Conservation (phyloP, 2,329 filamentous ascomycete species). For the Iodosphaeria phyllophila region DNA sequence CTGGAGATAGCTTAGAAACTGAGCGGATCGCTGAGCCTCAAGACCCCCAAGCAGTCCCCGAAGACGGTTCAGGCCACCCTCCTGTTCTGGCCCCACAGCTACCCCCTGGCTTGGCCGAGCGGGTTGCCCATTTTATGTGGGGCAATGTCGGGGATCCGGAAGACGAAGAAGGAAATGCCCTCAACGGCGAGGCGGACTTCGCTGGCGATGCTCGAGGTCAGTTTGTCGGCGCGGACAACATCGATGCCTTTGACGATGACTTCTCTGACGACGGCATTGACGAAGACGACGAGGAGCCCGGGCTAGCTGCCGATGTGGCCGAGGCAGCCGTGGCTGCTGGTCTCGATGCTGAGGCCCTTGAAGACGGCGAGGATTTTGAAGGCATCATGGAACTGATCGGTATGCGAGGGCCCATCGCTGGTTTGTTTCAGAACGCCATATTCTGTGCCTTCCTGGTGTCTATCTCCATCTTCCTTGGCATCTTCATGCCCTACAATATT, state of each 20-base stretch:
- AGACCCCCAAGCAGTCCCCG: no score
- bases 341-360: slow-evolving; percentile 57
- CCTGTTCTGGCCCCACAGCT: slow-evolving; percentile 1
- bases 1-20: no score
- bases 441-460: slow-evolving; percentile 86
- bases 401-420: slow-evolving; percentile 82
- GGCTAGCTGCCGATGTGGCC: slow-evolving; percentile 32
- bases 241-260: no score
- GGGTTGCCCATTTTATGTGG: slow-evolving; percentile 43
- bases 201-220: slow-evolving; percentile 42
- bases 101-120: slow-evolving; percentile 13
- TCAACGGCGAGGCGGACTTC: no score
- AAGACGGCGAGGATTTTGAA: slow-evolving; percentile 86
- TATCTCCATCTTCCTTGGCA: slow-evolving; percentile 65
- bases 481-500: slow-evolving; percentile 84
- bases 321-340: slow-evolving; percentile 48
- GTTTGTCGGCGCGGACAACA: slow-evolving; percentile 28
- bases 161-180: slow-evolving; percentile 28
- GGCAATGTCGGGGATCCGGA: slow-evolving; percentile 26
- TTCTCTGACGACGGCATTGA: slow-evolving; percentile 19
- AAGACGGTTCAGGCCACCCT: neutral
- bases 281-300: slow-evolving; percentile 15
- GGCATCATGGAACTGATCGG: slow-evolving; percentile 91
- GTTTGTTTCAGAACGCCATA: slow-evolving; percentile 82
- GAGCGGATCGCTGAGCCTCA: no score